phyloP scores from a whole-genome alignment of 1,139 yeast genomes.

The Diutina sp. region DNA sequence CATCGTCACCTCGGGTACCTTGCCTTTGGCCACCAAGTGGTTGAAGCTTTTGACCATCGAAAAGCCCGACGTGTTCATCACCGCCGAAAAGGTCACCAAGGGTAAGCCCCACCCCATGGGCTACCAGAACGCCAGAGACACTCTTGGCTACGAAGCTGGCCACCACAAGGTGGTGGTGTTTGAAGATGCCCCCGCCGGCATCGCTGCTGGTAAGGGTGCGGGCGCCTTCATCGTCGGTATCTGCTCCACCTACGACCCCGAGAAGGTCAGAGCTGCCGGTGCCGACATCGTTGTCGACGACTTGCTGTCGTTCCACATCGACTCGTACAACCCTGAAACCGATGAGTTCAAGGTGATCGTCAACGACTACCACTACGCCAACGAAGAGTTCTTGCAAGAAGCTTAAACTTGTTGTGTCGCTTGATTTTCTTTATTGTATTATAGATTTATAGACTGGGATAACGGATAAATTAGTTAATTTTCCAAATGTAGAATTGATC shows the following conservation, averaged over 20 bases:
- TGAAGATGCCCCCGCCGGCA: slow-evolving; percentile 86
- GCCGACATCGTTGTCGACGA: slow-evolving; percentile 74
- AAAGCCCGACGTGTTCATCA: slow-evolving; percentile 61
- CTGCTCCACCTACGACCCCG: slow-evolving; percentile 67
- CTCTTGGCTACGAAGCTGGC: slow-evolving; percentile 36
- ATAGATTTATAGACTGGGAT: neutral
- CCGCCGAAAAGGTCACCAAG: slow-evolving; percentile 63
- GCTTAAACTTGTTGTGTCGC: slow-evolving; percentile 6
- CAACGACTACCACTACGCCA: slow-evolving; percentile 31
- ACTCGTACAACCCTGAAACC: slow-evolving; percentile 29
- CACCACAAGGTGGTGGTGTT: slow-evolving; percentile 52
- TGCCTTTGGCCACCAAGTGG: slow-evolving; percentile 70
- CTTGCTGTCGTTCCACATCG: slow-evolving; percentile 36
- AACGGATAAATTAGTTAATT: neutral
- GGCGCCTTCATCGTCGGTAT: slow-evolving; percentile 78
- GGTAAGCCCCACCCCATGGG: slow-evolving; percentile 87
- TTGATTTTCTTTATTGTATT: neutral
- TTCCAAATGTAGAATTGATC: neutral
- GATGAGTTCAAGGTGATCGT: slow-evolving; percentile 35
- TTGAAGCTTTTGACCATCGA: slow-evolving; percentile 49
- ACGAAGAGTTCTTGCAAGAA: slow-evolving; percentile 26
- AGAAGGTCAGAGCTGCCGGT: slow-evolving; percentile 58
- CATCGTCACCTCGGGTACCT: slow-evolving; percentile 75
- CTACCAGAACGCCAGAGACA: slow-evolving; percentile 51
- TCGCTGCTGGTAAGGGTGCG: slow-evolving; percentile 72